Percentiles rank a stretch among this genome's conserved stretches.
These are phyloP conservation scores for Boletellus ananiceps DNA, from an alignment of 768 basidiomycete genomes.

Conservation along the genomic window DNA sequence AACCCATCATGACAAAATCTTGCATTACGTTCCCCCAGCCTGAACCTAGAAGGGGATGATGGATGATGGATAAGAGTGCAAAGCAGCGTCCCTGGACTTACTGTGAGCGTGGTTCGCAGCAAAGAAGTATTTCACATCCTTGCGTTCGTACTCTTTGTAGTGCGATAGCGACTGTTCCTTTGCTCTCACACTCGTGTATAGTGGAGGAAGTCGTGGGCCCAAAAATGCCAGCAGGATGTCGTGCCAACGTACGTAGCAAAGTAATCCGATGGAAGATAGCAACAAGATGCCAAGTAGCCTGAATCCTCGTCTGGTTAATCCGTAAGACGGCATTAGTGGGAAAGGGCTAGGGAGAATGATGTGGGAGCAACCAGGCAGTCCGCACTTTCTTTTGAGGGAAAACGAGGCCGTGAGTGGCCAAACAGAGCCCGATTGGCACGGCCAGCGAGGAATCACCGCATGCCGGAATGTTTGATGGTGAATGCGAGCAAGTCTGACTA, in stretches of 20 bases:
- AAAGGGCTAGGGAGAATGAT: background rate
- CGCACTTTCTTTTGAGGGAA: conserved; percentile 5
- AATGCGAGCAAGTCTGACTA: background rate
- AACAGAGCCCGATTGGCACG: background rate
- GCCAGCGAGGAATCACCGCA: background rate
- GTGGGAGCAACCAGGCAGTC: background rate
- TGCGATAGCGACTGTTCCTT: conserved; percentile 41
- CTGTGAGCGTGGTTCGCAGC: conserved; percentile 44
- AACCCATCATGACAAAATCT: conserved; percentile 34
- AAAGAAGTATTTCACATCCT: conserved; percentile 41
- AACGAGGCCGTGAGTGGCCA: background rate
- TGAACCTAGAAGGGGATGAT: conserved; percentile 22
- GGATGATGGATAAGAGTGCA: background rate
- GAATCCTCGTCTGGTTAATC: conserved; percentile 25
- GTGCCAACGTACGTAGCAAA: conserved; percentile 12
- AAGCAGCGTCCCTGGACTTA: conserved; percentile 14
- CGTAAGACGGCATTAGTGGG: conserved; percentile 17
- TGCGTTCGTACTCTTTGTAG: conserved; percentile 34
- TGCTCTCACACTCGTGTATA: conserved; percentile 37
- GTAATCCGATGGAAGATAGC: conserved; percentile 8
- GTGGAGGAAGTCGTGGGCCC: conserved; percentile 31
- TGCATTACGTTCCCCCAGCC: conserved; percentile 43
- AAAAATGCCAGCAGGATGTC: background rate
- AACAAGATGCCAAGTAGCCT: conserved; percentile 10
- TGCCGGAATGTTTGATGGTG: background rate